A percentile compares a stretch with the other conserved stretches of the same genome.
phyloP scores from a whole-genome alignment of 192 early-diverging fungal species.

The Pilaira anomala region DNA sequence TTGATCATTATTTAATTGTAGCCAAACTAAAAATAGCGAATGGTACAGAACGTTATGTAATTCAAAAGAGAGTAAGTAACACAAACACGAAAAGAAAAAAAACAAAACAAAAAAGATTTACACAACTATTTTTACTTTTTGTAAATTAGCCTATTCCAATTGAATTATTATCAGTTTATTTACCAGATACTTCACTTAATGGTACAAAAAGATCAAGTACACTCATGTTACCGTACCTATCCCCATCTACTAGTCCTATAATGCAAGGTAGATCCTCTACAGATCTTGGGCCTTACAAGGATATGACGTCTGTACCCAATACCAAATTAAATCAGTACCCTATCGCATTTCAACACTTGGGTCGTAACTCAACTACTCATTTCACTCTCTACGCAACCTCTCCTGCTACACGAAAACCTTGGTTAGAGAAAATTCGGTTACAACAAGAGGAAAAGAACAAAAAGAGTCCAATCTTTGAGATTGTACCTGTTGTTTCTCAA shows the following conservation, averaged over 20 bases:
- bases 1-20: conserved; percentile 87
- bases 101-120: neutral
- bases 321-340: conserved; percentile 56
- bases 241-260: neutral
- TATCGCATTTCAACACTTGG: conserved; percentile 74
- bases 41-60: conserved; percentile 57
- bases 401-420: conserved; percentile 70
- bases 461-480: conserved; percentile 49
- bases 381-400: conserved; percentile 76
- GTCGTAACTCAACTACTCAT: conserved; percentile 48
- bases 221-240: conserved; percentile 23
- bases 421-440: conserved; percentile 77
- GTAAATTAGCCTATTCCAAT: conserved; percentile 71
- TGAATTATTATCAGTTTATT: conserved; percentile 60
- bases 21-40: conserved; percentile 52
- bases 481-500: conserved; percentile 43
- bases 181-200: conserved; percentile 11
- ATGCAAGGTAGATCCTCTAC: conserved; percentile 39
- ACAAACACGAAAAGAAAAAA: too few species aligned
- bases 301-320: neutral
- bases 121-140: neutral
- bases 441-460: conserved; percentile 52
- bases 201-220: conserved; percentile 23
- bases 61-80: conserved; percentile 47
- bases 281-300: neutral